phyloP scores from a whole-genome alignment of 139 green algal species.

The Dunaliella primolecta region DNA sequence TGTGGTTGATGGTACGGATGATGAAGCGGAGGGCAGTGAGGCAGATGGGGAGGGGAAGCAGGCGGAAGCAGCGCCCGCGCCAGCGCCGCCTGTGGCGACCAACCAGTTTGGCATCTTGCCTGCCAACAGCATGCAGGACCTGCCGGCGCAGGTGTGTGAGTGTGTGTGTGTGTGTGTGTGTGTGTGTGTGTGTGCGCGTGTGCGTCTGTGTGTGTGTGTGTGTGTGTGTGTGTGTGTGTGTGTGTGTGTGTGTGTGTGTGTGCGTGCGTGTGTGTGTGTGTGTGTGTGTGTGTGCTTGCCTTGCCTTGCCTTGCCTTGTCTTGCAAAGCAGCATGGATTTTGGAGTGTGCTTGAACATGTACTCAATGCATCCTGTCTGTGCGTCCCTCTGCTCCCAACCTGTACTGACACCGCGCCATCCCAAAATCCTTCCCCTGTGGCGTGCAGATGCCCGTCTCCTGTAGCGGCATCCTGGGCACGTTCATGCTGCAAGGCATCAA shows the following conservation, averaged over 20 bases:
- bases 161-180: slow-evolving; percentile 15
- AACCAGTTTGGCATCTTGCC: neutral
- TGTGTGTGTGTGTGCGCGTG: slow-evolving; percentile 12
- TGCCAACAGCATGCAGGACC: neutral
- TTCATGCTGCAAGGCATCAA: slow-evolving; percentile 40
- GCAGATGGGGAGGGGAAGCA: no score
- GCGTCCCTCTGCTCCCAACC: no score
- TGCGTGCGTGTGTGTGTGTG: slow-evolving; percentile 19
- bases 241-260: neutral
- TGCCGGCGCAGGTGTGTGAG: slow-evolving; percentile 3
- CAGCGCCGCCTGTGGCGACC: neutral
- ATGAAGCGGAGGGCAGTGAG: neutral
- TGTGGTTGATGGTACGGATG: no score
- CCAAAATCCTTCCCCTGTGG: no score
- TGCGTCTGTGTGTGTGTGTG: neutral
- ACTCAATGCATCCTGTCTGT: no score
- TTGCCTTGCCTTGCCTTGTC: no score
- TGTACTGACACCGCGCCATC: no score
- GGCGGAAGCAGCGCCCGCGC: neutral
- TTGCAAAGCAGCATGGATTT: no score
- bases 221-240: slow-evolving; percentile 9
- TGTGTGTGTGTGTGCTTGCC: no score
- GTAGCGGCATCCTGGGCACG: slow-evolving; percentile 39
- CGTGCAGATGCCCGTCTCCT: slow-evolving; percentile 33
- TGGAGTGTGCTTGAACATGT: no score